These are phyloP conservation scores for Verticillium tricorpus DNA, from an alignment of 2,329 filamentous ascomycete genomes.

Conservation along the genomic window DNA sequence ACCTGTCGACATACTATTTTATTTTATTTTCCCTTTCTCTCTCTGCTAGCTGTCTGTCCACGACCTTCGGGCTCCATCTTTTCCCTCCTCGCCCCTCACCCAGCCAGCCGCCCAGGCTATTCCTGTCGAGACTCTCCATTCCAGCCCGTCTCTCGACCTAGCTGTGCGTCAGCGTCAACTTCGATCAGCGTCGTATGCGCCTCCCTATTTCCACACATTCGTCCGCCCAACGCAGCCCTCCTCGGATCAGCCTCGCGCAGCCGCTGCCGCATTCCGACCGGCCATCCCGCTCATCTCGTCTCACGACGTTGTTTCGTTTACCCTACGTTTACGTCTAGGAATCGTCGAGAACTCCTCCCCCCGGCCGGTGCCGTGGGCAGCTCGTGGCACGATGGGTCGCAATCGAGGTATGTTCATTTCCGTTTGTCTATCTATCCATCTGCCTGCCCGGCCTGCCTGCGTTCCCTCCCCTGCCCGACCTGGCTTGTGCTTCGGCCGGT, in stretches of 20 bases:
- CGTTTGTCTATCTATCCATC: neutral
- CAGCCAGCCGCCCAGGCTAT: neutral
- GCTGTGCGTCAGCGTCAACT: neutral
- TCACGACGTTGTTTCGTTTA: neutral
- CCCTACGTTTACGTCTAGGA: neutral
- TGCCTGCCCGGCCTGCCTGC: neutral
- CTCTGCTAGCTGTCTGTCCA: neutral
- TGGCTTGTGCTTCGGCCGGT: neutral
- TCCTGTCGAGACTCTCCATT: neutral
- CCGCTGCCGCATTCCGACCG: neutral
- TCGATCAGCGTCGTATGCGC: neutral
- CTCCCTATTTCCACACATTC: neutral
- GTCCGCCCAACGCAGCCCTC: slow-evolving; percentile 17
- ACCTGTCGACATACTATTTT: neutral
- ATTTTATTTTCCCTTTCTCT: neutral
- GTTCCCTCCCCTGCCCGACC: neutral
- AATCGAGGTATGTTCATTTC: slow-evolving; percentile 45
- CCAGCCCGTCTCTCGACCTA: neutral
- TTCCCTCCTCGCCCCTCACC: neutral
- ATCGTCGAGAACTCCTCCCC: neutral
- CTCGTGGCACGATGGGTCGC: slow-evolving; percentile 40
- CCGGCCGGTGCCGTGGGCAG: neutral
- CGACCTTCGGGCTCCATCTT: neutral
- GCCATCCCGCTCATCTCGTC: neutral
- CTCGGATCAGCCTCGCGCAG: slow-evolving; percentile 20